phyloP scores from a whole-genome alignment of 176 grass and related monocot genomes.

The maize (Zea mays) region Zm-B73-REFERENCE-NAM-5.0 NC_050100.1:26473501-26474000 shows the following conservation, averaged over 20 bases:
- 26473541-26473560: constrained; percentile 36
- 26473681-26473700: not conserved
- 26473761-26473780: not conserved
- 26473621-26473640: constrained; percentile 68
- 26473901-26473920: too few species aligned
- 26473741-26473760: constrained; percentile 15
- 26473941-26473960: too few species aligned
- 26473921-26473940: too few species aligned
- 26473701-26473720: not conserved
- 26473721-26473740: constrained; percentile 5
- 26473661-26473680: constrained; percentile 77
- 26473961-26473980: too few species aligned
- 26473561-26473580: not conserved
- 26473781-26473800: not conserved
- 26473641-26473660: constrained; percentile 58
- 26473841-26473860: not conserved
- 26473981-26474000: too few species aligned
- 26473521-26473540: constrained; percentile 86
- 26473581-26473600: not conserved
- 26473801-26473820: not conserved
- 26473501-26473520: constrained; percentile 57
- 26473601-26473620: constrained; percentile 35
- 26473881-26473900: too few species aligned
- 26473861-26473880: not conserved
- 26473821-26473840: not conserved